Evolutionary conservation across 2,329 filamentous ascomycete genomes (phyloP).

Genomic region (Neopestalotiopsis clavispora): DNA sequence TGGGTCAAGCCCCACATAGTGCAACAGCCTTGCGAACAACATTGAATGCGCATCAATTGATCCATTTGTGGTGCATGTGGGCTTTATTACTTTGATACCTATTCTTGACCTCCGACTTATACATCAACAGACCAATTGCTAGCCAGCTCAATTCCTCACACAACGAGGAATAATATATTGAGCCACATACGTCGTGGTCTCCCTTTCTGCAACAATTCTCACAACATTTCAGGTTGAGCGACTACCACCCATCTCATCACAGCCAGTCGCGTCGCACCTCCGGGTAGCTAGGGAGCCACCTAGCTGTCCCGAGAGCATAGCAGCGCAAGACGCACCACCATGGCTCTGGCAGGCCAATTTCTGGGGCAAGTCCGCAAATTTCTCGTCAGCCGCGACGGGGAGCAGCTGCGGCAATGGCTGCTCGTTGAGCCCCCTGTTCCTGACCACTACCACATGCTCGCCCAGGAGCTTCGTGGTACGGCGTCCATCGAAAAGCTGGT

Average conservation of each 20-base stretch:
- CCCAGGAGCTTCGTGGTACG: slow-evolving; percentile 64
- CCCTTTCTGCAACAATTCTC: too few relatives aligned
- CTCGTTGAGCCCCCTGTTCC: slow-evolving; percentile 75
- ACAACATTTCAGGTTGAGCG: not conserved
- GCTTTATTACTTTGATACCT: too few relatives aligned
- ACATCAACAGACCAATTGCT: too few relatives aligned
- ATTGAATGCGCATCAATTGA: not conserved
- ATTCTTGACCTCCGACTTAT: too few relatives aligned
- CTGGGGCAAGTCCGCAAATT: slow-evolving; percentile 67
- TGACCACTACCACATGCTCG: slow-evolving; percentile 70
- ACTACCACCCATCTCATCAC: not conserved
- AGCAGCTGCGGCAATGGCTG: slow-evolving; percentile 70
- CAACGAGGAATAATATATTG: too few relatives aligned
- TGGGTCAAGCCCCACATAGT: not conserved
- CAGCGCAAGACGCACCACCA: slow-evolving; percentile 35
- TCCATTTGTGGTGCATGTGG: too few relatives aligned
- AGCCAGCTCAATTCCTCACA: too few relatives aligned
- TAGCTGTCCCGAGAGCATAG: not conserved
- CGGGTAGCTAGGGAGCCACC: not conserved
- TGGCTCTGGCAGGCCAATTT: slow-evolving; percentile 72
- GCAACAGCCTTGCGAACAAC: not conserved
- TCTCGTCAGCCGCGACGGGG: slow-evolving; percentile 67
- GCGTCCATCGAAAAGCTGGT: slow-evolving; percentile 67
- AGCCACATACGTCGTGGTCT: too few relatives aligned
- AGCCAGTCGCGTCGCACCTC: not conserved